Base-by-base conservation (phyloP, 331 rosid genomes). In the Arachis monticola region DNA sequence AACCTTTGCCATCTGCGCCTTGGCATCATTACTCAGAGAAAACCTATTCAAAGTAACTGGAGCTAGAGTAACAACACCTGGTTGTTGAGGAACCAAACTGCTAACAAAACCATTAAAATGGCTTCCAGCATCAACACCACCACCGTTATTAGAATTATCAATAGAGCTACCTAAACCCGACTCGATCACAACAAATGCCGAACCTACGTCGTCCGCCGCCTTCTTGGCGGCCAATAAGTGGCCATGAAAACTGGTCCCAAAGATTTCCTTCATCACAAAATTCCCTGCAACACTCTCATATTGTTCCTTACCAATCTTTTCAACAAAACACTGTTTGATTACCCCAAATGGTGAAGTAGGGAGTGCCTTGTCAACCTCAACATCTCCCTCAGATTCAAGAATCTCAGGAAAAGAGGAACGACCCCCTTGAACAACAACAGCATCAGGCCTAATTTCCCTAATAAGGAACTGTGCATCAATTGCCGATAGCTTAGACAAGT, bases 271-370 rank as follows among this genome's bases (percentile, higher is more conserved):
- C 80, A 92, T 73, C 74, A 92, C 95, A 70, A 85, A 74, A 42
- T 76, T 79, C 2, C 87, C 90, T 0, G 96, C 98, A 42, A 83
- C 69, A 67, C 48, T 75, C 70, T 92, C 97, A 44, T 87, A 92
- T 67, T 48, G 77, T 40, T 92, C 97, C 83, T 81, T 90, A 58
- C 72, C 83, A 72, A 85, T 82, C 76, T 90, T 92, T 63, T 92
- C 91, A 70, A 87, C n/a, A 32, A 92, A 87, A 70, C 94, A 88
- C 1, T 90, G 81, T 57, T 82, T 85, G 50, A 92, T 78, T 38
- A 92, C 97, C 67, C 71, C 88, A 60, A 90, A 81, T 10, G 88
- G 81, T 1, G 97, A 88, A 12, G 92, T 90, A 3, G 97, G 97
- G 7, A 92, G 68, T 3, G 82, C 85, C 27, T 48, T 52, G 8